Conservation (phyloP, 441 rosid species). For the Arabidopsis hybrid region DNA sequence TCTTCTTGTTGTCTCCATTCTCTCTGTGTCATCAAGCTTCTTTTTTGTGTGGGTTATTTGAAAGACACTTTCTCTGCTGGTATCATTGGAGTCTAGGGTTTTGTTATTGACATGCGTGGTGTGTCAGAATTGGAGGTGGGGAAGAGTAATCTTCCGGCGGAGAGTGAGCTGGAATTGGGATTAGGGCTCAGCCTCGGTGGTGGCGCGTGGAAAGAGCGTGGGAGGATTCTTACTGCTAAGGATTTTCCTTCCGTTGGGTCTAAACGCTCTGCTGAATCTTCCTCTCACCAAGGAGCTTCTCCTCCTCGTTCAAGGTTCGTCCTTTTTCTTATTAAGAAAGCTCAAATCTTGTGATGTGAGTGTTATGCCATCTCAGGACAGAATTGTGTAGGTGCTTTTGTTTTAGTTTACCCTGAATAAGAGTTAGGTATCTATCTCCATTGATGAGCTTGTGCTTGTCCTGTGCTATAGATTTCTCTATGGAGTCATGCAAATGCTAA, state of each 20-base stretch:
- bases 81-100: constrained; percentile 16
- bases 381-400: neutral
- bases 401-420: neutral
- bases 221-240: constrained; percentile 81
- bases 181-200: constrained; percentile 75
- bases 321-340: neutral
- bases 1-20: constrained; percentile 38
- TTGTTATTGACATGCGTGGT: constrained; percentile 52
- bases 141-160: constrained; percentile 51
- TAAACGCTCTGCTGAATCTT: constrained; percentile 77
- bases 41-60: neutral
- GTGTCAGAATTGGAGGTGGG: constrained; percentile 49
- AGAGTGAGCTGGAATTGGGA: constrained; percentile 76
- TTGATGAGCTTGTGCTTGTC: neutral
- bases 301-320: constrained; percentile 67
- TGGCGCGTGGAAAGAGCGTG: constrained; percentile 69
- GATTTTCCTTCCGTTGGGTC: constrained; percentile 69
- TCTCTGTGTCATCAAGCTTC: constrained; percentile 18
- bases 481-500: constrained; percentile 8
- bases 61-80: neutral
- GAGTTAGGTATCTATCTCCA: neutral
- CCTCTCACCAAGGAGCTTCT: constrained; percentile 64
- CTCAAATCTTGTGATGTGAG: constrained; percentile 13
- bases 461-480: neutral
- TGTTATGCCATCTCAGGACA: constrained; percentile 18